Percentiles rank a stretch among this genome's conserved stretches.
phyloP scores from a whole-genome alignment of 768 basidiomycete genomes.

The Pleurotus platypus region DNA sequence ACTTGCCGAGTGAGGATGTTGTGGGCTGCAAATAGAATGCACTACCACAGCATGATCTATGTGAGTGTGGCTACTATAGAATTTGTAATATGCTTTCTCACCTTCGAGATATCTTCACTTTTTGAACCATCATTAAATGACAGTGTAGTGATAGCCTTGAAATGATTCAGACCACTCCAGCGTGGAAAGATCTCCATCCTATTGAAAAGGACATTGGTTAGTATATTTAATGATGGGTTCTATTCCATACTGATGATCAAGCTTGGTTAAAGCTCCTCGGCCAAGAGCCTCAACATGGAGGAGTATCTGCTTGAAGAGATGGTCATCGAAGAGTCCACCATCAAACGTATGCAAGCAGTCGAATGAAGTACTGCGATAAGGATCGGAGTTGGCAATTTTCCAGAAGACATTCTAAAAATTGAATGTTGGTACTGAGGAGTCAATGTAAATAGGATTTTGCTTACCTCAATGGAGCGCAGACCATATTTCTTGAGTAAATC shows the following conservation, averaged over 20 bases:
- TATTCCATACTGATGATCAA: conserved; percentile 21
- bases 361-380: conserved; percentile 27
- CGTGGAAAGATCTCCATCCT: conserved; percentile 26
- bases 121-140: conserved; percentile 32
- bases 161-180: conserved; percentile 32
- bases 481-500: conserved; percentile 17
- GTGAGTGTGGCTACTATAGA: not conserved
- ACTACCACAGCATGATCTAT: conserved; percentile 6
- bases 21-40: too few relatives aligned
- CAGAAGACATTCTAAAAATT: conserved; percentile 36
- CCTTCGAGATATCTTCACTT: conserved; percentile 31
- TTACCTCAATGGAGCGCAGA: conserved; percentile 20
- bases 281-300: conserved; percentile 13
- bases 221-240: conserved; percentile 1
- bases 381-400: conserved; percentile 28
- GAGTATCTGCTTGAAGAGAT: conserved; percentile 25
- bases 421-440: not conserved
- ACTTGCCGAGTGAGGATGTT: conserved; percentile 14
- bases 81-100: conserved; percentile 7
- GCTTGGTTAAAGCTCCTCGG: conserved; percentile 10
- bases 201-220: not conserved
- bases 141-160: conserved; percentile 18
- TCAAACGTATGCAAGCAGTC: conserved; percentile 34
- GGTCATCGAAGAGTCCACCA: conserved; percentile 27
- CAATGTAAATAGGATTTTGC: conserved; percentile 4